A percentile compares a stretch with the other conserved stretches of the same genome.
phyloP scores from a whole-genome alignment of 164 flowering plant genomes.

The Stephania yunnanensis region DNA sequence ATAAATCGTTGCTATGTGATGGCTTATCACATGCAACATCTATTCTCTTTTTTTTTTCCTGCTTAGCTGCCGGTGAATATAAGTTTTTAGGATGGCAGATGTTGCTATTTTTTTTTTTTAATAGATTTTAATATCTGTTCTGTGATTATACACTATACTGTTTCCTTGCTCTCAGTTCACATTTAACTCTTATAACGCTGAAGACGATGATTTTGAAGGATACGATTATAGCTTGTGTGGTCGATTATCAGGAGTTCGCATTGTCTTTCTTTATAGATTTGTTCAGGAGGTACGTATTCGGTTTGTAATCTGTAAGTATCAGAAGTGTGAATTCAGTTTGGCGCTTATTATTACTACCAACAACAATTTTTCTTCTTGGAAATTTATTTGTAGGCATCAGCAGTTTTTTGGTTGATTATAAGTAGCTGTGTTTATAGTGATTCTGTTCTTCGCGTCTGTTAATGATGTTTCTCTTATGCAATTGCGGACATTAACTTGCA shows the following conservation, averaged over 20 bases:
- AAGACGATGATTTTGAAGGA: conserved; percentile 96
- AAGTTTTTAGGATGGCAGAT: neutral
- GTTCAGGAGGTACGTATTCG: conserved; percentile 73
- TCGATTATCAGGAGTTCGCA: conserved; percentile 89
- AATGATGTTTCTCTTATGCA: neutral
- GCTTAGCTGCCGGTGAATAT: conserved; percentile 4
- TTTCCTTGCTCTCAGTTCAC: conserved; percentile 49
- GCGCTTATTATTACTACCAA: neutral
- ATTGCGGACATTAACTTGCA: conserved; percentile 24
- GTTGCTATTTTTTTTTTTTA: neutral
- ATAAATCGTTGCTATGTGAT: neutral
- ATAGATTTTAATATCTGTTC: neutral
- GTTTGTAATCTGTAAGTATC: neutral
- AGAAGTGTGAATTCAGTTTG: neutral
- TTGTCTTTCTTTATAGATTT: conserved; percentile 90
- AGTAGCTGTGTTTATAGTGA: neutral
- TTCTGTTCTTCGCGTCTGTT: neutral
- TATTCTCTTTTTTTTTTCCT: neutral
- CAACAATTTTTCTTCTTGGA: neutral
- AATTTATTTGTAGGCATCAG: neutral
- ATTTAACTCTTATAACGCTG: conserved; percentile 76
- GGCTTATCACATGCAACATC: neutral
- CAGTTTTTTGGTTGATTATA: neutral
- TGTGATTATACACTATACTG: neutral
- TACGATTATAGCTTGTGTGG: conserved; percentile 84